Evolutionary conservation across 225 moss, liverwort and hornwort species (phyloP).

Genomic region (Polytrichum commune): DNA sequence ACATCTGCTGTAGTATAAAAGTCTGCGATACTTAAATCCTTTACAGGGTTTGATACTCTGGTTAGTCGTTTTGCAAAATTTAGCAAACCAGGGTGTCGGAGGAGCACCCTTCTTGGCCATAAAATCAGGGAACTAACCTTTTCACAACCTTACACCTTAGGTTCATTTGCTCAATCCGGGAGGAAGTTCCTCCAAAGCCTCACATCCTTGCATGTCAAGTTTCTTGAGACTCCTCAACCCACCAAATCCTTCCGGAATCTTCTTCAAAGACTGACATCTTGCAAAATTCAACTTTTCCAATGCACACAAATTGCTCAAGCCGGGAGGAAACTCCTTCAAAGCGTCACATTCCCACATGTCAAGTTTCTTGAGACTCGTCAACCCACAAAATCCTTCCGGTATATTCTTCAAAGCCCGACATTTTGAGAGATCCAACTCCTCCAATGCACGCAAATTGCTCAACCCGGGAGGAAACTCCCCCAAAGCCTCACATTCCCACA

Average conservation of each 20-base stretch:
- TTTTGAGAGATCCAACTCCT: background rate
- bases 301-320: no score
- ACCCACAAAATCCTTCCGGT: background rate
- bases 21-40: background rate
- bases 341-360: no score
- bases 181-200: no score
- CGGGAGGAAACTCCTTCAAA: no score
- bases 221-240: no score
- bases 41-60: background rate
- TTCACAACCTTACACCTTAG: no score
- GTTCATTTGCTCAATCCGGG: no score
- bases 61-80: constrained; percentile 31
- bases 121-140: no score
- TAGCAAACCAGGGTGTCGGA: constrained; percentile 13
- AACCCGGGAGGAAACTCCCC: background rate
- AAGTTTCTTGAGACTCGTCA: background rate
- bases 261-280: no score
- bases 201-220: no score
- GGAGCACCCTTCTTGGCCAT: constrained; percentile 16
- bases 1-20: constrained; percentile 1
- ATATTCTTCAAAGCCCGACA: background rate
- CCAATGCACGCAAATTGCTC: background rate
- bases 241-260: no score
- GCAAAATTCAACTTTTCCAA: no score
- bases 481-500: background rate